Evolutionary conservation across 768 basidiomycete species (phyloP).

Genomic region (Gloeopeniophorella convolvens): DNA sequence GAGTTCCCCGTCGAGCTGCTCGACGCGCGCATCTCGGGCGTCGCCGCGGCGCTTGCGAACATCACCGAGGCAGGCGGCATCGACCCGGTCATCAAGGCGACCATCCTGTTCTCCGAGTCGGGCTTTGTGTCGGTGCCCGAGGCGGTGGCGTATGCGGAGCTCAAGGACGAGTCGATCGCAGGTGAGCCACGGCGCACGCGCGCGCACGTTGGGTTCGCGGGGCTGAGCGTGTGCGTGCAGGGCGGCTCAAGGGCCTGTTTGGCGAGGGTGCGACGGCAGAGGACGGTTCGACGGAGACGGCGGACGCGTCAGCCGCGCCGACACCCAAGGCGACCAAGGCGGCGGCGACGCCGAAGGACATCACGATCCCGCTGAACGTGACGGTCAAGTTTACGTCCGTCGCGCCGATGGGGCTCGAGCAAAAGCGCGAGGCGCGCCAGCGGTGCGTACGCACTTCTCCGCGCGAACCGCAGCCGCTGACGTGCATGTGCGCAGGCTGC

Average conservation of each 20-base stretch:
- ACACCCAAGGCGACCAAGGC: constrained; percentile 24
- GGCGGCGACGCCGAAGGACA: constrained; percentile 36
- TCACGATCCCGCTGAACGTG: constrained; percentile 64
- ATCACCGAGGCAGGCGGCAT: constrained; percentile 74
- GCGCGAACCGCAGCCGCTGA: neutral
- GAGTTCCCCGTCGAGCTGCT: constrained; percentile 70
- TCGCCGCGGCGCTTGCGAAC: constrained; percentile 72
- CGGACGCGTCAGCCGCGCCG: constrained; percentile 31
- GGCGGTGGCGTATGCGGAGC: constrained; percentile 72
- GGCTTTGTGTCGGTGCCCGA: constrained; percentile 79
- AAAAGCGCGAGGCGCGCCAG: constrained; percentile 67
- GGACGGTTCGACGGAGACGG: constrained; percentile 31
- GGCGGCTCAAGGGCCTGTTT: constrained; percentile 86
- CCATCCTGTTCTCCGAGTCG: constrained; percentile 75
- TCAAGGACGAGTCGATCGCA: constrained; percentile 72
- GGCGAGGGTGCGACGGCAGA: constrained; percentile 43
- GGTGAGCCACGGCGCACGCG: constrained; percentile 36
- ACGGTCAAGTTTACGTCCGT: constrained; percentile 57
- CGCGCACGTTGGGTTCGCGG: neutral
- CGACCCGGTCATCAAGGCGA: constrained; percentile 84
- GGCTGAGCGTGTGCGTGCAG: constrained; percentile 31
- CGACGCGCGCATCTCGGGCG: constrained; percentile 64
- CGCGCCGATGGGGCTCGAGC: constrained; percentile 67
- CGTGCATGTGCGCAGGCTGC: constrained; percentile 46
- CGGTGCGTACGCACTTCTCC: constrained; percentile 43